phyloP scores from a whole-genome alignment of 2,329 filamentous ascomycete genomes.

The Colletotrichum agaves region DNA sequence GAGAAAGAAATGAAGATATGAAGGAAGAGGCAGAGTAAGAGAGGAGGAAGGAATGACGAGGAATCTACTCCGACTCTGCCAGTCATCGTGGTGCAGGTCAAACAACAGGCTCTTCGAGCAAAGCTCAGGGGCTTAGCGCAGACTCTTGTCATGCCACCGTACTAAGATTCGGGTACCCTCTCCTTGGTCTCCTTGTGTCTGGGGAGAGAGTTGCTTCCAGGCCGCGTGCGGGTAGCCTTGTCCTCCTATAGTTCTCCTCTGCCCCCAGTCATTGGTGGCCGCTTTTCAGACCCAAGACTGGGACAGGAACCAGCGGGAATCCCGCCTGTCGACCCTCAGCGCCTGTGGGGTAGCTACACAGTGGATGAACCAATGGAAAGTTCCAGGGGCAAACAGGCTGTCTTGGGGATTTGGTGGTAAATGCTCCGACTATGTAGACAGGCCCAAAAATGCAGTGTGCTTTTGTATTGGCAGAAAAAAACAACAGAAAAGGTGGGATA shows the following conservation, averaged over 20 bases:
- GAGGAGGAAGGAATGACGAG: too few relatives aligned
- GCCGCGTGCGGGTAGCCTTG: conserved; percentile 35
- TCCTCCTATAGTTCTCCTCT: conserved; percentile 18
- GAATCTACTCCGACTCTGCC: too few relatives aligned
- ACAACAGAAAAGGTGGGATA: too few relatives aligned
- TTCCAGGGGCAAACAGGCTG: background rate
- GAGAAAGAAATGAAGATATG: too few relatives aligned
- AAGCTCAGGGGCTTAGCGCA: background rate
- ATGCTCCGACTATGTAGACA: too few relatives aligned
- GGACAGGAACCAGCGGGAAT: conserved; percentile 35
- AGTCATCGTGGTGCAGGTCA: too few relatives aligned
- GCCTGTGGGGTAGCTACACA: conserved; percentile 25
- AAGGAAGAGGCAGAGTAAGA: too few relatives aligned
- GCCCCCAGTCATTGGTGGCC: conserved; percentile 12
- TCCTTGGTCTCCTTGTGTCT: conserved; percentile 30
- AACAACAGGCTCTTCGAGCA: too few relatives aligned
- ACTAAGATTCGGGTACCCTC: conserved; percentile 33
- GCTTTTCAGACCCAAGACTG: conserved; percentile 2
- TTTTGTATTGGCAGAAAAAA: too few relatives aligned
- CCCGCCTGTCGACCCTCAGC: conserved; percentile 13
- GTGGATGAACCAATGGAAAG: conserved; percentile 22
- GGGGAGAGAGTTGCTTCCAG: conserved; percentile 20
- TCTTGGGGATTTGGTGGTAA: background rate
- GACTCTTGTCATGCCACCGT: background rate
- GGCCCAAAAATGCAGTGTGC: too few relatives aligned